A percentile compares a stretch with the other conserved stretches of the same genome.
Conservation (phyloP, 441 rosid species). For the Rhodomyrtus psidioides region DNA sequence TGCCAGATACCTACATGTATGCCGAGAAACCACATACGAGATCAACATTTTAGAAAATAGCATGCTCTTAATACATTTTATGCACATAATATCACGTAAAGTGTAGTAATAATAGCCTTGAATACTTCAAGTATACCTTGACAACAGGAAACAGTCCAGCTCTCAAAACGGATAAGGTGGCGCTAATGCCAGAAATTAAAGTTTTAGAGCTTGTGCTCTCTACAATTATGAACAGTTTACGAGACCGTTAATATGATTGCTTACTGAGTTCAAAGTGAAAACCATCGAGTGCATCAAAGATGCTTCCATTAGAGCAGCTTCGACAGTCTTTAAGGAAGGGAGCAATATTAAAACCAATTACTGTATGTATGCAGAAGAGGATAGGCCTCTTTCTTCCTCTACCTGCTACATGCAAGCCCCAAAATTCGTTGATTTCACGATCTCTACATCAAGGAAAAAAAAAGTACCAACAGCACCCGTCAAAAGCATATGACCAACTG, state of each 20-base stretch:
- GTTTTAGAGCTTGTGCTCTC: background rate
- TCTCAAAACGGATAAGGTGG: background rate
- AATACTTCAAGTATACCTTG: background rate
- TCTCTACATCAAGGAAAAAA: background rate
- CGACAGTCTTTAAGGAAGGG: background rate
- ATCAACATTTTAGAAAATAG: background rate
- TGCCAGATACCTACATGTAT: background rate
- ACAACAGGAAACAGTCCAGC: background rate
- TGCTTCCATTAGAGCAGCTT: background rate
- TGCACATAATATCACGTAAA: background rate
- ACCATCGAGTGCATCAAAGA: background rate
- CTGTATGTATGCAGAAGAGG: background rate
- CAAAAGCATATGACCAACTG: background rate
- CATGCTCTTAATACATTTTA: background rate
- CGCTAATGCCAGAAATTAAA: background rate
- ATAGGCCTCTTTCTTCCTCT: background rate
- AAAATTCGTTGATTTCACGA: background rate
- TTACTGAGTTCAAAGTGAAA: background rate
- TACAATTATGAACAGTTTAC: background rate
- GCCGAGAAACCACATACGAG: background rate
- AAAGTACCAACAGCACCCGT: background rate
- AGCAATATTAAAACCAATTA: background rate
- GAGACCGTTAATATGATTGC: background rate
- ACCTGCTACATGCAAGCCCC: background rate
- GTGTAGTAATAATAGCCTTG: background rate